Percentiles rank a stretch among this genome's conserved stretches.
Evolutionary conservation across 1,284 basidiomycete species (phyloP).

Genomic region (Leccinum laetum): DNA sequence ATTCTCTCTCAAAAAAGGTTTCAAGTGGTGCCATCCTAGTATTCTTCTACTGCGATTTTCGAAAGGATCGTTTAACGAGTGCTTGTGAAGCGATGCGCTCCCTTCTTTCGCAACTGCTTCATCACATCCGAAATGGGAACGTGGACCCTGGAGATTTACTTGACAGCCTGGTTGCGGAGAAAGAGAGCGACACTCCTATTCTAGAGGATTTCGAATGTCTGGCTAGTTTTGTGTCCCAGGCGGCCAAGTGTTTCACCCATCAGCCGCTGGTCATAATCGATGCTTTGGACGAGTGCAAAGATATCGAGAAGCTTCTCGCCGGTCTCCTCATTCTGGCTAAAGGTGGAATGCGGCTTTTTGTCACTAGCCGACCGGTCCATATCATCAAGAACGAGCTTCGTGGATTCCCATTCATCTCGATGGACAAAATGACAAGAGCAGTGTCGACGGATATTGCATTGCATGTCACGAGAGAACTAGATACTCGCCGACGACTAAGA

Average conservation of each 20-base stretch:
- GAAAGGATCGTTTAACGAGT: conserved; percentile 5
- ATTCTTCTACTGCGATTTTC: conserved; percentile 15
- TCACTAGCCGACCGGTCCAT: conserved; percentile 13
- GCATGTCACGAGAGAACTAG: conserved; percentile 14
- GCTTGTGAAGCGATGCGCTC: conserved; percentile 12
- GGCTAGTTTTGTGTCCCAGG: background rate
- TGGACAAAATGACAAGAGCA: conserved; percentile 5
- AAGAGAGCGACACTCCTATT: background rate
- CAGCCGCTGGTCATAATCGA: conserved; percentile 10
- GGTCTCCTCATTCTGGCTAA: conserved; percentile 1
- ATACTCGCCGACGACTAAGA: conserved; percentile 9
- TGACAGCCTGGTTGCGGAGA: conserved; percentile 2
- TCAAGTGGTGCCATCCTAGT: background rate
- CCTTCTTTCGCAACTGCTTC: conserved; percentile 9
- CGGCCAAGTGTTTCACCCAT: background rate
- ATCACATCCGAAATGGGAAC: background rate
- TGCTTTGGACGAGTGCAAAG: conserved; percentile 15
- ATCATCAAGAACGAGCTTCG: conserved; percentile 6
- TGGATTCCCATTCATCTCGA: background rate
- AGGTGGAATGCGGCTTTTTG: conserved; percentile 9
- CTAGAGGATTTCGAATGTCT: conserved; percentile 4
- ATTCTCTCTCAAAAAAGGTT: background rate
- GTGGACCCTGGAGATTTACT: conserved; percentile 1
- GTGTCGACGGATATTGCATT: conserved; percentile 11
- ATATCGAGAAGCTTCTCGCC: conserved; percentile 5